A percentile compares a stretch with the other conserved stretches of the same genome.
Evolutionary conservation across 2,329 filamentous ascomycete genomes (phyloP).

Genomic region (Fusarium oligoseptatum): DNA sequence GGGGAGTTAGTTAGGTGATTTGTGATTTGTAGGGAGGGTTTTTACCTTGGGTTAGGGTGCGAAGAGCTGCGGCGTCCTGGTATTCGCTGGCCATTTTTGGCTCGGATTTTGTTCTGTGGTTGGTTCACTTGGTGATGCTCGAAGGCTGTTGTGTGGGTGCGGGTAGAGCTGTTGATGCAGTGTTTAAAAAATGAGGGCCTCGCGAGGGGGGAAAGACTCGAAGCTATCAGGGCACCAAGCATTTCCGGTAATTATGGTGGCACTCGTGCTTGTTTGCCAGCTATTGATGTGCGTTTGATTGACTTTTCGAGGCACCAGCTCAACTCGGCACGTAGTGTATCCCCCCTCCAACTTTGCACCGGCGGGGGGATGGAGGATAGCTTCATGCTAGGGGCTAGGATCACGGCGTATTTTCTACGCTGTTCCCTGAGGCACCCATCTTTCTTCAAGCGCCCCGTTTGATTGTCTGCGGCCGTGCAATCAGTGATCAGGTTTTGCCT

Average conservation of each 20-base stretch:
- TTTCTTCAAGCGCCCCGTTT: neutral
- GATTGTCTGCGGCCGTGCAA: neutral
- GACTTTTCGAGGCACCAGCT: neutral
- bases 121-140: neutral
- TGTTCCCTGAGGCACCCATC: neutral
- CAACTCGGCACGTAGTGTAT: neutral
- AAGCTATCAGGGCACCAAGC: neutral
- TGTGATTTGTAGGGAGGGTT: neutral
- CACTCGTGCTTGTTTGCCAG: neutral
- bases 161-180: neutral
- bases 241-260: too few relatives aligned
- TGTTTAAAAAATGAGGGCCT: neutral
- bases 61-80: neutral
- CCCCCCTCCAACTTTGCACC: neutral
- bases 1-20: neutral
- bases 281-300: neutral
- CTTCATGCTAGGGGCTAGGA: neutral
- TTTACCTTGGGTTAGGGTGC: neutral
- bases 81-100: neutral
- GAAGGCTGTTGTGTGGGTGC: neutral
- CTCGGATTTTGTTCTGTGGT: neutral
- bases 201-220: neutral
- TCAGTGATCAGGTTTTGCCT: neutral
- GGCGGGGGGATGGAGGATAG: neutral
- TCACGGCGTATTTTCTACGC: neutral